A percentile compares a stretch with the other conserved stretches of the same genome.
Conservation (phyloP, 2,329 filamentous ascomycete species). For the Aspergillus versicolor region DNA sequence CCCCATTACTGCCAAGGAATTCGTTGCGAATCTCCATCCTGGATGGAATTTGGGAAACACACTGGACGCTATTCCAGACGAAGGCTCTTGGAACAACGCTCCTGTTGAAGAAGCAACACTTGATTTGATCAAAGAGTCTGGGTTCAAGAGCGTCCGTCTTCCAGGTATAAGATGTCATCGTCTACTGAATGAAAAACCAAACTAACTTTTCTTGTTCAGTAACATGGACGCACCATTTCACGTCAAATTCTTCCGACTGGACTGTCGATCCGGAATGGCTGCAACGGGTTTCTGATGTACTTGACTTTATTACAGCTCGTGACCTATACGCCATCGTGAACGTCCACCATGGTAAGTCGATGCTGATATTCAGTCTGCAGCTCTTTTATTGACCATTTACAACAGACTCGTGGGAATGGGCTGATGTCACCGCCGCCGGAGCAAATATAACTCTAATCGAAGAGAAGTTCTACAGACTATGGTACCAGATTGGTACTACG, state of each 20-base stretch:
- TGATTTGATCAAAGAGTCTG: conserved; percentile 51
- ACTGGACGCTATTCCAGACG: conserved; percentile 55
- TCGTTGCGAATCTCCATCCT: conserved; percentile 51
- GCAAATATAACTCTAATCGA: conserved; percentile 55
- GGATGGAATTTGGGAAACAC: conserved; percentile 65
- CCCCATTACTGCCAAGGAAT: conserved; percentile 48
- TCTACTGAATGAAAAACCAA: background rate
- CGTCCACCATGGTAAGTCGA: conserved; percentile 52
- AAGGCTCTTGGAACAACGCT: conserved; percentile 61
- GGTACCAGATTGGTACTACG: conserved; percentile 58
- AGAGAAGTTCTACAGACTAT: conserved; percentile 56
- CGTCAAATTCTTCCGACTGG: conserved; percentile 51
- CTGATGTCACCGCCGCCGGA: conserved; percentile 48
- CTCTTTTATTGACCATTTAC: background rate
- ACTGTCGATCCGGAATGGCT: conserved; percentile 57
- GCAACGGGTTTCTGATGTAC: conserved; percentile 57
- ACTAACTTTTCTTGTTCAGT: conserved; percentile 33
- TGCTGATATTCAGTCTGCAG: too few species aligned
- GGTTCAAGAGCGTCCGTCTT: conserved; percentile 59
- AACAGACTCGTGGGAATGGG: conserved; percentile 57
- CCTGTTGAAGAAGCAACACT: conserved; percentile 53
- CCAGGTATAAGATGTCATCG: conserved; percentile 33
- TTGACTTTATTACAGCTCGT: conserved; percentile 55
- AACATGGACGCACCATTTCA: conserved; percentile 60
- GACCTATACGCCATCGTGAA: conserved; percentile 58